A percentile compares a stretch with the other conserved stretches of the same genome.
phyloP scores from a whole-genome alignment of 208 protist genomes.

The Acanthamoeba royreba region DNA sequence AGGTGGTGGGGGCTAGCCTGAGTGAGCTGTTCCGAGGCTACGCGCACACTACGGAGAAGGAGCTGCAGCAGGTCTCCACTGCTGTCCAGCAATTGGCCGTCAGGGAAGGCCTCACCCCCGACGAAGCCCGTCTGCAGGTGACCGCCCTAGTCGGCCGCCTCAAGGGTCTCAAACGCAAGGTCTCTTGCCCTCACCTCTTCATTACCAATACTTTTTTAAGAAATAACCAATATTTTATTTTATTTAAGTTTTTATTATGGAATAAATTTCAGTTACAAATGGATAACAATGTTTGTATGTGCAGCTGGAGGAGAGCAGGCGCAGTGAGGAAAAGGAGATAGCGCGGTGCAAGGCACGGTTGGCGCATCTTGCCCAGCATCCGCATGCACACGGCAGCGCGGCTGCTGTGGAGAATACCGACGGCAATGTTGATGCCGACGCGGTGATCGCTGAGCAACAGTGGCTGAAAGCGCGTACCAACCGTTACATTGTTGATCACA shows the following conservation, averaged over 20 bases:
- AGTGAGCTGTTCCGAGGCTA: not conserved
- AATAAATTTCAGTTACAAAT: no score
- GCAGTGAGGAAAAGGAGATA: not conserved
- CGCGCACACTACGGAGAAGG: conserved; percentile 8
- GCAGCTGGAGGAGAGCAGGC: conserved; percentile 2
- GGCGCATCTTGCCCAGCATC: not conserved
- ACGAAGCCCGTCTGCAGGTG: not conserved
- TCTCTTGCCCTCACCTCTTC: not conserved
- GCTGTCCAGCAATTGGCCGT: not conserved
- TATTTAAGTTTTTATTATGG: no score
- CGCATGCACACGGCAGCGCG: no score
- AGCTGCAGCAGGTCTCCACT: not conserved
- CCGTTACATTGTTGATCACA: conserved; percentile 4
- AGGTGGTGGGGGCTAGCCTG: not conserved
- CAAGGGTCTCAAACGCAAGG: conserved; percentile 47
- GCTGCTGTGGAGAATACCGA: no score
- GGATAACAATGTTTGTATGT: no score
- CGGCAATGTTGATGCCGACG: no score
- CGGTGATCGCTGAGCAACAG: not conserved
- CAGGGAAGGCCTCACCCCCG: not conserved
- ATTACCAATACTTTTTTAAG: not conserved
- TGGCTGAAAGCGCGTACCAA: not conserved
- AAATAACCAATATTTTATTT: no score
- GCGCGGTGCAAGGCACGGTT: not conserved
- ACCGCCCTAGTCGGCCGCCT: conserved; percentile 1